These are phyloP conservation scores for Taphrina pruni DNA, from an alignment of 1,139 yeast species.

Conservation along the genomic window DNA sequence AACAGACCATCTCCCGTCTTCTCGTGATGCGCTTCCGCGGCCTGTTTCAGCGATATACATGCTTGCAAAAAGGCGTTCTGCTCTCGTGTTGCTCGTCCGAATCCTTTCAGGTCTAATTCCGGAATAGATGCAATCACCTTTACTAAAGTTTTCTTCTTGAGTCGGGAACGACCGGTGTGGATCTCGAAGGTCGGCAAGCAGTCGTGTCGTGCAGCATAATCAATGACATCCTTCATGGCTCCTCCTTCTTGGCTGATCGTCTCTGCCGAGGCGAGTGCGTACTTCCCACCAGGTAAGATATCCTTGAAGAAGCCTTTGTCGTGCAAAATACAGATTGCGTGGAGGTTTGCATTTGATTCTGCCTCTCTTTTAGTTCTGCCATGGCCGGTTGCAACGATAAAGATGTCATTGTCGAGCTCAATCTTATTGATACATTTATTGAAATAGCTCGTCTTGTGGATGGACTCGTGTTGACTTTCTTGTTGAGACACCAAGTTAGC, in stretches of 20 bases:
- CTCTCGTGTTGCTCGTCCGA: constrained; percentile 26
- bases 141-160: constrained; percentile 13
- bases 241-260: constrained; percentile 9
- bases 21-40: constrained; percentile 41
- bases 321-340: constrained; percentile 30
- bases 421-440: not conserved
- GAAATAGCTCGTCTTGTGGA: not conserved
- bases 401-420: constrained; percentile 19
- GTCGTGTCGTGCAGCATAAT: constrained; percentile 37
- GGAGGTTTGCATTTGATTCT: constrained; percentile 25
- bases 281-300: constrained; percentile 34
- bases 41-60: constrained; percentile 40
- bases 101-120: constrained; percentile 23
- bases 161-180: constrained; percentile 21
- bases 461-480: not conserved
- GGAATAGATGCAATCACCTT: constrained; percentile 19
- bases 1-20: constrained; percentile 36
- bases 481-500: constrained; percentile 13
- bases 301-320: constrained; percentile 26
- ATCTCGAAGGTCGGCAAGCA: constrained; percentile 32
- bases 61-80: constrained; percentile 38
- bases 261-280: constrained; percentile 12
- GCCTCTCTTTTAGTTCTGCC: constrained; percentile 26
- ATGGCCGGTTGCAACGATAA: constrained; percentile 27
- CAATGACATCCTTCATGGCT: constrained; percentile 32